Conservation (phyloP, 2,329 filamentous ascomycete genomes). For the Drechslerella dactyloides region DNA sequence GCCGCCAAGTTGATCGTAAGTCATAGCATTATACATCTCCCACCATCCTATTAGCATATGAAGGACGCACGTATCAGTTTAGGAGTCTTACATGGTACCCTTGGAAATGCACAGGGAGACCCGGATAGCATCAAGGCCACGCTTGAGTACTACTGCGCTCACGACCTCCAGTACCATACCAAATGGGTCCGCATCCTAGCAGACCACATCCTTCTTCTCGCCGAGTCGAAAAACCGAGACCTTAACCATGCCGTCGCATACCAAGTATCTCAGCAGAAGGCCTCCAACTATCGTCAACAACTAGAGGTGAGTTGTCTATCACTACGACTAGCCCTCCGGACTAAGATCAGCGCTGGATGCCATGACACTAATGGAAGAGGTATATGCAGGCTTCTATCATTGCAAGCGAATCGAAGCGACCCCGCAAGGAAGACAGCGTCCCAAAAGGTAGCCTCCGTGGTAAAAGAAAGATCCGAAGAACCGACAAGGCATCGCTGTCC, state of each 20-base stretch:
- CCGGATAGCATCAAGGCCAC: conserved; percentile 24
- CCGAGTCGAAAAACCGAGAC: conserved; percentile 25
- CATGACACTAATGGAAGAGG: too few species aligned
- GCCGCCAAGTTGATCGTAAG: conserved; percentile 35
- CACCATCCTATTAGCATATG: too few species aligned
- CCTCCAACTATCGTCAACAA: conserved; percentile 37
- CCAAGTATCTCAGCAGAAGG: conserved; percentile 29
- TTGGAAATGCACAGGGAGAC: conserved; percentile 18
- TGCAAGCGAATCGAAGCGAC: conserved; percentile 23
- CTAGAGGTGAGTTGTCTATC: conserved; percentile 20
- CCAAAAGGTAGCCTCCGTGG: conserved; percentile 31
- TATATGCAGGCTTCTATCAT: conserved; percentile 18
- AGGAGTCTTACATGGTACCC: too few species aligned
- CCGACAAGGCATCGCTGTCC: conserved; percentile 28
- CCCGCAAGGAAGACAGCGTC: conserved; percentile 11
- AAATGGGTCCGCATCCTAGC: conserved; percentile 36
- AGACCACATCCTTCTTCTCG: conserved; percentile 33
- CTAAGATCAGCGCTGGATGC: too few species aligned
- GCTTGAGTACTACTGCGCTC: conserved; percentile 37
- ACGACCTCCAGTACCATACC: conserved; percentile 31
- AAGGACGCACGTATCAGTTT: not conserved
- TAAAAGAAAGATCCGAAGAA: conserved; percentile 34
- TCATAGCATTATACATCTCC: not conserved
- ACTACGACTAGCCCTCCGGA: too few species aligned
- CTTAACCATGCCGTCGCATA: conserved; percentile 35